Evolutionary conservation across 164 flowering plant species (phyloP), one percentile per base, ranked within the genome.

Genomic region (Berberis thunbergii): DNA sequence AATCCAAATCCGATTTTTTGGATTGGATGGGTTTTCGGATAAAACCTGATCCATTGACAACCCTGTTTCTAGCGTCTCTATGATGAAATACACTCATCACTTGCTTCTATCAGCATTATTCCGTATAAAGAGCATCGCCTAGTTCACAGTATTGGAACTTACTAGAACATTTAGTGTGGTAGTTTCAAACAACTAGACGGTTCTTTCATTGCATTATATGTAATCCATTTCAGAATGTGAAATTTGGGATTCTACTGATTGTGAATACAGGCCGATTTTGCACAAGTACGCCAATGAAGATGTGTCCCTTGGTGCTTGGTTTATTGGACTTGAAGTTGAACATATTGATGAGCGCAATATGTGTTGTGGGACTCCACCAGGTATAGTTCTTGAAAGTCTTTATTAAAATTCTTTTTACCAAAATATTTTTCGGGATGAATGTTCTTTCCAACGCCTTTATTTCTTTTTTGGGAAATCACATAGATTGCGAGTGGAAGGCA

Each of bases 301-400:
- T 66, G 96, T 91, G 45, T 82, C 96, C 4, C 91, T 91, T 67
- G 96, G 97, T 56, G 69, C 97, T 43, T 91, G 97, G 97, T 83
- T 85, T 71, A 91, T 91, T 63, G 97, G 96, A 59, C 87, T 91
- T 55, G 97, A 91, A 59, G 86, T 86, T 38, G 94, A 87, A 75
- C 94, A 88, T 67, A 83, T 88, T 52, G 89, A 91, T 71, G 97
- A 91, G 8, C 86, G 81, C 49, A 86, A 75, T 70, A 79, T 91
- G 89, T 91, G 97, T 68, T 91, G 97, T 70, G 90, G 91, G 53
- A 91, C 96, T 64, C 89, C 93, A 64, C 92, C 96, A 74, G 93
- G 96, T 84, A 86, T 40, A 56, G 26, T 55, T 40, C 39, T 56
- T 9, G 2, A 55, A 54, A 7, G 43, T 0, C 50, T 54, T 2